Percentiles rank a stretch among this genome's conserved stretches.
These are phyloP conservation scores for Monascus ruber DNA, from an alignment of 2,329 filamentous ascomycete species.

Conservation along the genomic window DNA sequence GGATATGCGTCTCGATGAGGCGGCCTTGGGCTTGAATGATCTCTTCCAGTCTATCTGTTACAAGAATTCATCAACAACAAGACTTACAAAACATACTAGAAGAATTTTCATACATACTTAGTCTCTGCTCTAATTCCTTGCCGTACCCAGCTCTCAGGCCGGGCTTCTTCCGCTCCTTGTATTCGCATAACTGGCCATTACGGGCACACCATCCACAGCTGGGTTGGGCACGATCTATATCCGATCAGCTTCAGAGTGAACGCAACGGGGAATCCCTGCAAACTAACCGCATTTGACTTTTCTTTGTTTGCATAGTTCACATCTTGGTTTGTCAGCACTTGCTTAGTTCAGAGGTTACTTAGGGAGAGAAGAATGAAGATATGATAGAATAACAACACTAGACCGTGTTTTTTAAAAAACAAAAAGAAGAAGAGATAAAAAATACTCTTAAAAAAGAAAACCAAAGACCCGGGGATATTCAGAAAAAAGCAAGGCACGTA, in stretches of 20 bases:
- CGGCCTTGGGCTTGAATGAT: conserved; percentile 55
- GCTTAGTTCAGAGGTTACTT: neutral
- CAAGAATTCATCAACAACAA: neutral
- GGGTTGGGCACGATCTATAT: conserved; percentile 41
- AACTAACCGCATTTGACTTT: conserved; percentile 36
- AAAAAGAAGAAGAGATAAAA: neutral
- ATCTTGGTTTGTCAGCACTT: conserved; percentile 21
- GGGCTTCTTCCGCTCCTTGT: conserved; percentile 60
- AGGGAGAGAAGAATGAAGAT: neutral
- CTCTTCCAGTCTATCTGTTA: conserved; percentile 52
- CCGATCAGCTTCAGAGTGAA: conserved; percentile 4
- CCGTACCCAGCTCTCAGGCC: conserved; percentile 57
- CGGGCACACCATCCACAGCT: conserved; percentile 62
- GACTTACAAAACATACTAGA: neutral
- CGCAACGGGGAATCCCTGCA: neutral
- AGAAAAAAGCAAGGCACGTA: conserved; percentile 13
- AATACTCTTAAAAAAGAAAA: neutral
- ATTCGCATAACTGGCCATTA: conserved; percentile 56
- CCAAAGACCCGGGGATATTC: neutral
- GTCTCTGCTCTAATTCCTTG: conserved; percentile 59
- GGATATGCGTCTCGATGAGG: conserved; percentile 50
- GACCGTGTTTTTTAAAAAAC: neutral
- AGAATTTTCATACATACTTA: conserved; percentile 30
- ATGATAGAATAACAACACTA: too few species aligned
- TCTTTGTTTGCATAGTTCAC: conserved; percentile 34